Percentiles rank a stretch among this genome's conserved stretches.
phyloP scores from a whole-genome alignment of 306 rosid genomes.

The Glycine latifolia region DNA sequence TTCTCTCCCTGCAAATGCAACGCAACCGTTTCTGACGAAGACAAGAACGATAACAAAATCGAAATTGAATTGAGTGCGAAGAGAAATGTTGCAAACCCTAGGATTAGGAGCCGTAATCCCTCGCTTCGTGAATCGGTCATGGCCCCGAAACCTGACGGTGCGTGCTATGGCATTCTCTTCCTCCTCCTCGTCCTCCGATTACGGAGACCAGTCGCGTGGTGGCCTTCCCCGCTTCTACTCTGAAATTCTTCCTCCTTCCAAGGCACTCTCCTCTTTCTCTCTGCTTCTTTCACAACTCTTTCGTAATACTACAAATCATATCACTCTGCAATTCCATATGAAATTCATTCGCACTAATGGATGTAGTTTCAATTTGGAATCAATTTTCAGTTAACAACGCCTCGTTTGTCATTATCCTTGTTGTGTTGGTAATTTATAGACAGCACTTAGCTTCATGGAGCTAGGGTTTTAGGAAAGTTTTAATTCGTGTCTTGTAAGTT shows the following conservation, averaged over 20 bases:
- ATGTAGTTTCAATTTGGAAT: constrained; percentile 4
- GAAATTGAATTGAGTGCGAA: constrained; percentile 47
- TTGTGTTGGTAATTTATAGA: neutral
- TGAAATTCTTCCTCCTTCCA: constrained; percentile 73
- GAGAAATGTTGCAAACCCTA: constrained; percentile 72
- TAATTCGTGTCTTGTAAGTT: neutral
- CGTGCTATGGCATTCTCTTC: constrained; percentile 56
- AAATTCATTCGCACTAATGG: neutral
- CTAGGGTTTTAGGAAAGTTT: constrained; percentile 7
- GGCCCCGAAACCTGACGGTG: constrained; percentile 50
- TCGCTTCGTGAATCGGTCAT: constrained; percentile 51
- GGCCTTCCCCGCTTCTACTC: constrained; percentile 96
- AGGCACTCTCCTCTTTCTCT: constrained; percentile 57
- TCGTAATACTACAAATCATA: neutral
- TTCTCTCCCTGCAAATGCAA: constrained; percentile 18
- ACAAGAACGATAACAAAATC: neutral
- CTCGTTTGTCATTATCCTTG: neutral
- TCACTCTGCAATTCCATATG: neutral
- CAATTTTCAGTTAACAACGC: constrained; percentile 6
- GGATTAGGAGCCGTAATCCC: constrained; percentile 50
- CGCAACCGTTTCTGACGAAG: neutral
- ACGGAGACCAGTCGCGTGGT: constrained; percentile 78
- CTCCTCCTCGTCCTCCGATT: constrained; percentile 31
- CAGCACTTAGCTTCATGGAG: neutral
- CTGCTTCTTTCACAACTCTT: neutral